Conservation (phyloP, 768 basidiomycete genomes). For the Rhodosporidiobolus odoratus region DNA sequence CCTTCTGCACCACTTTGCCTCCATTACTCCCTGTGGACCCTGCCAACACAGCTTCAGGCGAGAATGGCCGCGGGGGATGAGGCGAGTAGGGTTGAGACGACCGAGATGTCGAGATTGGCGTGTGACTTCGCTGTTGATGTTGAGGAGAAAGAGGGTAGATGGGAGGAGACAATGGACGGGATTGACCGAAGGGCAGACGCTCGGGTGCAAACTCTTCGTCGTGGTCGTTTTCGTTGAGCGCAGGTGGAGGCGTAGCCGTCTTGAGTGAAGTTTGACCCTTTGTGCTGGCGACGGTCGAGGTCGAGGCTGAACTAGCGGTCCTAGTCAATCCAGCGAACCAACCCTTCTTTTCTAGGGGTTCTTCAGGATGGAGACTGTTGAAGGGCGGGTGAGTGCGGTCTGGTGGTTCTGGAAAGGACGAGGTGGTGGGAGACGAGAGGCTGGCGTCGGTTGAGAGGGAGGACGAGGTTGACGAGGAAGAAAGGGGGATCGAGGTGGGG, state of each 20-base stretch:
- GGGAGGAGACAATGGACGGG: neutral
- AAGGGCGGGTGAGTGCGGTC: conserved; percentile 5
- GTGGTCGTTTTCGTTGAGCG: neutral
- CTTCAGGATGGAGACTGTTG: too few species aligned
- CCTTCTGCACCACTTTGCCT: conserved; percentile 50
- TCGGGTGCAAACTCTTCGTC: conserved; percentile 16
- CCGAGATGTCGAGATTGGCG: too few species aligned
- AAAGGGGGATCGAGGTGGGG: neutral
- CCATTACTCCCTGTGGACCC: neutral
- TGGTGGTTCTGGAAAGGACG: neutral
- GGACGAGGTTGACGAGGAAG: conserved; percentile 17
- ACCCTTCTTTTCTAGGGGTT: too few species aligned
- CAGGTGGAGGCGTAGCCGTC: too few species aligned
- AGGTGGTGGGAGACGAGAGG: conserved; percentile 15
- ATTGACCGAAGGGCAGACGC: conserved; percentile 12
- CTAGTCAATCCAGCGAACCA: too few species aligned
- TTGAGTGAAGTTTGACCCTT: too few species aligned
- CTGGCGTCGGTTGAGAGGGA: conserved; percentile 26
- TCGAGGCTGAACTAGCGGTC: neutral
- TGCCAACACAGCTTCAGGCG: conserved; percentile 5
- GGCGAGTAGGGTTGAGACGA: too few species aligned
- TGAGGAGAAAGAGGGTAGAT: too few species aligned
- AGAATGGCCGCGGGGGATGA: conserved; percentile 19
- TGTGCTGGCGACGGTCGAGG: too few species aligned
- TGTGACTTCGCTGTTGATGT: too few species aligned